These are phyloP conservation scores for Coemansia guatemalensis DNA, from an alignment of 192 early-diverging fungal species.

Conservation along the genomic window DNA sequence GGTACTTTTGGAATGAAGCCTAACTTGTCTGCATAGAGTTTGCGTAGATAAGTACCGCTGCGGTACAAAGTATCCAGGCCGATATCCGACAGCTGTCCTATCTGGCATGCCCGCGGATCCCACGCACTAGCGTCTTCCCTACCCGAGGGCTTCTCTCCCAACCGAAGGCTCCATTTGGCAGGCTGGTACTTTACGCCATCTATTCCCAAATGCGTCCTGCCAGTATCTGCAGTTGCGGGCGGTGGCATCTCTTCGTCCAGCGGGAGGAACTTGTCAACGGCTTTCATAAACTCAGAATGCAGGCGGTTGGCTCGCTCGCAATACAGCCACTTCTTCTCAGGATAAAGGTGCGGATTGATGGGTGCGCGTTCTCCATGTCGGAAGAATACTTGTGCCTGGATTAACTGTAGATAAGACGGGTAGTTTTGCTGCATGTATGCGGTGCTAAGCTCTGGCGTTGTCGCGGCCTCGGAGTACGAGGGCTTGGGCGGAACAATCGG, in stretches of 20 bases:
- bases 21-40: constrained; percentile 55
- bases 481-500: constrained; percentile 5
- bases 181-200: constrained; percentile 34
- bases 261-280: constrained; percentile 30
- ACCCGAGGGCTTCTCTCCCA: constrained; percentile 3
- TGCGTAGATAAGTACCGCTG: constrained; percentile 47
- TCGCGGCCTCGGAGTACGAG: constrained; percentile 25
- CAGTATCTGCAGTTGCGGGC: constrained; percentile 9
- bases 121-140: constrained; percentile 1
- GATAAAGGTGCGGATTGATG: constrained; percentile 6
- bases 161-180: constrained; percentile 29
- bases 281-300: constrained; percentile 42
- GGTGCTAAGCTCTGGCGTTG: constrained; percentile 24
- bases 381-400: constrained; percentile 49
- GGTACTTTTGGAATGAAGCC: constrained; percentile 22
- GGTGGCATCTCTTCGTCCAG: constrained; percentile 24
- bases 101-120: constrained; percentile 21
- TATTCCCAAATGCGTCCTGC: too few species aligned
- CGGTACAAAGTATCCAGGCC: constrained; percentile 52
- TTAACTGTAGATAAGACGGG: constrained; percentile 27
- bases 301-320: constrained; percentile 33
- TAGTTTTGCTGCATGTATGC: constrained; percentile 27
- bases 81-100: constrained; percentile 58
- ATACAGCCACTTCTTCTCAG: constrained; percentile 15
- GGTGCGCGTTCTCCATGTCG: constrained; percentile 48